Conservation (phyloP, 1,139 yeast species). For the Suhomyces chickasaworum region DNA sequence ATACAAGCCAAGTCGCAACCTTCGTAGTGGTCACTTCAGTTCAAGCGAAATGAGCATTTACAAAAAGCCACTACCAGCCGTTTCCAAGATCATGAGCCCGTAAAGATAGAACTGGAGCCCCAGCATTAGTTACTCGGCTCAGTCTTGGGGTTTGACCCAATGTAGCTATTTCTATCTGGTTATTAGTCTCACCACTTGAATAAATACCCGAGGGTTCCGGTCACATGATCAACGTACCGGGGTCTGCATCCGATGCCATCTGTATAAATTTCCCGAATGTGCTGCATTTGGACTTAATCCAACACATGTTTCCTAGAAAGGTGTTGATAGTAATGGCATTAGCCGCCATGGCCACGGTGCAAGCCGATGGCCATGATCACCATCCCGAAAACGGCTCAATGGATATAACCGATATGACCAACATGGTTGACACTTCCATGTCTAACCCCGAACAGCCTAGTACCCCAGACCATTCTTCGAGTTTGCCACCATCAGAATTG, state of each 20-base stretch:
- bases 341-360: background rate
- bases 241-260: conserved; percentile 2
- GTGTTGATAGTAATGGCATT: conserved; percentile 9
- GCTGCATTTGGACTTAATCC: conserved; percentile 2
- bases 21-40: background rate
- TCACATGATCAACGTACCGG: conserved; percentile 17
- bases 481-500: conserved; percentile 2
- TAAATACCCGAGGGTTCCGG: conserved; percentile 20
- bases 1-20: background rate
- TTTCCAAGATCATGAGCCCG: background rate
- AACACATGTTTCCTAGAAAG: background rate
- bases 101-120: background rate
- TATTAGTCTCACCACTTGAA: conserved; percentile 1
- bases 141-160: background rate
- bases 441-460: background rate
- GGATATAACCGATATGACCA: no score
- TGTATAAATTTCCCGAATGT: conserved; percentile 6
- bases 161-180: background rate
- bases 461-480: background rate
- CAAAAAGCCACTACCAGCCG: background rate
- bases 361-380: conserved; percentile 1
- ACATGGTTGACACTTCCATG: background rate
- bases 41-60: background rate
- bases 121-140: background rate
- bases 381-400: background rate